phyloP scores from a whole-genome alignment of 2,329 filamentous ascomycete species.

The Alternaria alternata region DNA sequence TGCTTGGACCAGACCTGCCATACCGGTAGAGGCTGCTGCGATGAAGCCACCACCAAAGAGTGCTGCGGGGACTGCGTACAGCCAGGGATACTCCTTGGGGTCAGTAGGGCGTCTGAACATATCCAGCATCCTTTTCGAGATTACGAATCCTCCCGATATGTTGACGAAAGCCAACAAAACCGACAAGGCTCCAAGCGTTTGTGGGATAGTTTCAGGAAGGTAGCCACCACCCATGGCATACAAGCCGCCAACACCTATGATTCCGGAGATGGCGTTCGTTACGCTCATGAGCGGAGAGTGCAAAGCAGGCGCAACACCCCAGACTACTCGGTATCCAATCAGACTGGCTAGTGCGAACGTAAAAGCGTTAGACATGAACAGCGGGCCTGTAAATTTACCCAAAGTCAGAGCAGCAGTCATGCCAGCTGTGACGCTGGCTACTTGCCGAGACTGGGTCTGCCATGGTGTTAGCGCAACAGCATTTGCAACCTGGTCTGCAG shows the following conservation, averaged over 20 bases:
- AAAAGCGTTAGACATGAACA: slow-evolving; percentile 90
- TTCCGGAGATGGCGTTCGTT: slow-evolving; percentile 88
- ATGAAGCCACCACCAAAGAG: slow-evolving; percentile 84
- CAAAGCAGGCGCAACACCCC: slow-evolving; percentile 83
- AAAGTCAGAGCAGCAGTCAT: slow-evolving; percentile 79
- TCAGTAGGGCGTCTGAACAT: slow-evolving; percentile 73
- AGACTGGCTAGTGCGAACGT: slow-evolving; percentile 84
- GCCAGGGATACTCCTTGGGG: slow-evolving; percentile 86
- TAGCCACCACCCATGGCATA: slow-evolving; percentile 85
- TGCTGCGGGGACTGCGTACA: slow-evolving; percentile 79
- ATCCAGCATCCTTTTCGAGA: slow-evolving; percentile 92
- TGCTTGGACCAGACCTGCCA: slow-evolving; percentile 84
- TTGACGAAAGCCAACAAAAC: slow-evolving; percentile 89
- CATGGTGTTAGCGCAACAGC: slow-evolving; percentile 78
- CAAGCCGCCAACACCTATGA: slow-evolving; percentile 88
- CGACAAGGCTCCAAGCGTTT: slow-evolving; percentile 77
- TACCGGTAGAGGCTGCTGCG: slow-evolving; percentile 80
- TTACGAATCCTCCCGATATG: slow-evolving; percentile 86
- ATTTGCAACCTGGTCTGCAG: slow-evolving; percentile 58
- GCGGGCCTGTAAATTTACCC: slow-evolving; percentile 78
- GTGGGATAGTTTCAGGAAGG: slow-evolving; percentile 71
- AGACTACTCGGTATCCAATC: slow-evolving; percentile 87
- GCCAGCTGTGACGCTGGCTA: slow-evolving; percentile 75
- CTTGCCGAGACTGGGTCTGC: slow-evolving; percentile 80
- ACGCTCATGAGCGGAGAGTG: slow-evolving; percentile 93